Conservation (phyloP, 345 rosid species). For the Populus nigra region DNA sequence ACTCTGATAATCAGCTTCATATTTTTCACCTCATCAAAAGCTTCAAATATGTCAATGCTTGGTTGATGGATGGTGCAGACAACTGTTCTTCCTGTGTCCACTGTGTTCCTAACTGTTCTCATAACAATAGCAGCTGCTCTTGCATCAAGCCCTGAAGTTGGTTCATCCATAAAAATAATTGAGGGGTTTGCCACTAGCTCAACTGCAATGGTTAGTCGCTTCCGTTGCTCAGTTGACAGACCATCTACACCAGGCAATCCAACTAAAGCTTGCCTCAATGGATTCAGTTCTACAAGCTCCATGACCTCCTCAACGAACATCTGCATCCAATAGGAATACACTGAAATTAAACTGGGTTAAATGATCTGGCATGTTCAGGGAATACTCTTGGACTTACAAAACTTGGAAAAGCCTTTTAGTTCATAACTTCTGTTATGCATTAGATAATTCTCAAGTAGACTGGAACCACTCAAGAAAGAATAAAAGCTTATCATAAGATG, state of each 20-base stretch:
- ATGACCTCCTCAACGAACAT: constrained; percentile 66
- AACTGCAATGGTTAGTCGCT: constrained; percentile 86
- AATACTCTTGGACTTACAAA: neutral
- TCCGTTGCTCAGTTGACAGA: constrained; percentile 79
- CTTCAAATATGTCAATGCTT: constrained; percentile 87
- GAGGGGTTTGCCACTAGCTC: constrained; percentile 96
- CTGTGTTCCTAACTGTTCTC: constrained; percentile 91
- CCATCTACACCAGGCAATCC: constrained; percentile 85
- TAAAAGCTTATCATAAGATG: too few relatives aligned
- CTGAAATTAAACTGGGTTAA: neutral
- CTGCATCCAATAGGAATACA: neutral
- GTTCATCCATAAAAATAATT: constrained; percentile 92
- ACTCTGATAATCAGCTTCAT: neutral
- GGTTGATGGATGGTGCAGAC: constrained; percentile 97
- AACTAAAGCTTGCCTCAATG: constrained; percentile 57
- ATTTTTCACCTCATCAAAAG: constrained; percentile 72
- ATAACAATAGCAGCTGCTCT: constrained; percentile 94
- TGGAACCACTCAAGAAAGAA: too few relatives aligned
- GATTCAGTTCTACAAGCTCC: constrained; percentile 77
- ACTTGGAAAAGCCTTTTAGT: neutral
- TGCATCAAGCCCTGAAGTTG: constrained; percentile 94
- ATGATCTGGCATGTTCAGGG: too few relatives aligned
- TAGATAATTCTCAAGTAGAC: too few relatives aligned
- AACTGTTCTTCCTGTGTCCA: constrained; percentile 87
- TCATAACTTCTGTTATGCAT: too few relatives aligned